A percentile compares a stretch with the other conserved stretches of the same genome.
Evolutionary conservation across 2,329 filamentous ascomycete genomes (phyloP).

Genomic region (Aspergillus persii): DNA sequence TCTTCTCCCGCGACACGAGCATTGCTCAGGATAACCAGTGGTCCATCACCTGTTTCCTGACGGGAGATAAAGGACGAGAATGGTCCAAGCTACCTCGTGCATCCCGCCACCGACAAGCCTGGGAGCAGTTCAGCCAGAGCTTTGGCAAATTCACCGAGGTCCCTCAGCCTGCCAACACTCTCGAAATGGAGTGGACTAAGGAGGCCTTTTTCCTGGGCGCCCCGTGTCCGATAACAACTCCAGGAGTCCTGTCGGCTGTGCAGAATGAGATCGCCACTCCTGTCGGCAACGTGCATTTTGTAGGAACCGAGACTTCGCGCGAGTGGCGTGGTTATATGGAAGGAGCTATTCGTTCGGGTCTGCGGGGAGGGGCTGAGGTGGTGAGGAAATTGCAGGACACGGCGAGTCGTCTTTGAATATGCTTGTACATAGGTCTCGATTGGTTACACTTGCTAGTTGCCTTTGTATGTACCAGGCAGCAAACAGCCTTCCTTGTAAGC

Average conservation of each 20-base stretch:
- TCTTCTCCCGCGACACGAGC: conserved; percentile 48
- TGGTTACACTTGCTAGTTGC: no score
- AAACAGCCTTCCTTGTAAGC: no score
- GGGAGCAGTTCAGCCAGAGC: background rate
- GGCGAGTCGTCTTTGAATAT: background rate
- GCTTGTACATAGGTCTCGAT: no score
- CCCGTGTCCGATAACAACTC: no score
- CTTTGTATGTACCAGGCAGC: no score
- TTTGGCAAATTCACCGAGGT: background rate
- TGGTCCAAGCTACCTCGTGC: conserved; percentile 25
- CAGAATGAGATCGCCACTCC: no score
- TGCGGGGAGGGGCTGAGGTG: background rate
- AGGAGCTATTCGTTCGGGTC: conserved; percentile 43
- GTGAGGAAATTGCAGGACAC: background rate
- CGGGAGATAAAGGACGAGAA: conserved; percentile 31
- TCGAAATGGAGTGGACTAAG: conserved; percentile 38
- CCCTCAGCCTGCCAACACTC: conserved; percentile 1
- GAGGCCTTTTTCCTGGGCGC: conserved; percentile 41
- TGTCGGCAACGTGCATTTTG: no score
- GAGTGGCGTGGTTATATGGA: conserved; percentile 61
- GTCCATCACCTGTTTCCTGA: conserved; percentile 43
- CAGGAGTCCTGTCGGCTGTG: no score
- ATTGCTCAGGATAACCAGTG: conserved; percentile 23
- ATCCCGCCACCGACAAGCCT: conserved; percentile 11
- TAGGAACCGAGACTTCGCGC: conserved; percentile 48